phyloP scores from a whole-genome alignment of 2,329 filamentous ascomycete species.

The Talaromyces sp. region DNA sequence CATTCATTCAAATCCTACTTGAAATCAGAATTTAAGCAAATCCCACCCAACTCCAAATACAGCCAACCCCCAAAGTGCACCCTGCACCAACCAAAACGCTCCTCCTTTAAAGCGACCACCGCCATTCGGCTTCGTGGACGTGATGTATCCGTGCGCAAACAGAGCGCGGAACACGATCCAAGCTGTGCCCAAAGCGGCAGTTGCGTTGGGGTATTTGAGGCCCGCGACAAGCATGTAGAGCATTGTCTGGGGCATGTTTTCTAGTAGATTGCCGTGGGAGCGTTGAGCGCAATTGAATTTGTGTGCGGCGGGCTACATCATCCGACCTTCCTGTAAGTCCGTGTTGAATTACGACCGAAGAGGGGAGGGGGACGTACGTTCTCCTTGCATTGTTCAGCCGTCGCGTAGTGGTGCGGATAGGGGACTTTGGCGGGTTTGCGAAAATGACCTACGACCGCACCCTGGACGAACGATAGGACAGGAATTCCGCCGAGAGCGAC shows the following conservation, averaged over 20 bases:
- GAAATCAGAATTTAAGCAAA: conserved; percentile 26
- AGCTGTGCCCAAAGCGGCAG: conserved; percentile 43
- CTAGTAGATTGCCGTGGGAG: conserved; percentile 57
- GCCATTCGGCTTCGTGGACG: conserved; percentile 37
- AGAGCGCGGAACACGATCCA: conserved; percentile 52
- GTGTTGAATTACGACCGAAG: too few species aligned
- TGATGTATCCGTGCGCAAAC: conserved; percentile 49
- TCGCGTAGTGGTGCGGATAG: conserved; percentile 59
- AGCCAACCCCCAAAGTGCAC: conserved; percentile 38
- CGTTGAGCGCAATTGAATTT: conserved; percentile 54
- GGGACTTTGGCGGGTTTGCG: conserved; percentile 53
- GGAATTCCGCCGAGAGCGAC: conserved; percentile 53
- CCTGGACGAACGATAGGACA: conserved; percentile 53
- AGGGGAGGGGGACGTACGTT: conserved; percentile 34
- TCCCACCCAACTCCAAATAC: conserved; percentile 35
- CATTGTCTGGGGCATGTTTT: conserved; percentile 54
- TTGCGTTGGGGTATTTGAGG: conserved; percentile 49
- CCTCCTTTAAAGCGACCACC: conserved; percentile 35
- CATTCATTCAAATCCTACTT: too few species aligned
- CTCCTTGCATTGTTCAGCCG: conserved; percentile 50
- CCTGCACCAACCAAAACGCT: conserved; percentile 40
- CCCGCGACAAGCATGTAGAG: conserved; percentile 53
- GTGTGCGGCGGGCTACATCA: conserved; percentile 38
- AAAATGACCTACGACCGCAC: conserved; percentile 41
- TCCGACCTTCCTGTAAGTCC: not conserved